phyloP scores from a whole-genome alignment of 352 stramenopile species.

The Aphanomyces astaci region DNA sequence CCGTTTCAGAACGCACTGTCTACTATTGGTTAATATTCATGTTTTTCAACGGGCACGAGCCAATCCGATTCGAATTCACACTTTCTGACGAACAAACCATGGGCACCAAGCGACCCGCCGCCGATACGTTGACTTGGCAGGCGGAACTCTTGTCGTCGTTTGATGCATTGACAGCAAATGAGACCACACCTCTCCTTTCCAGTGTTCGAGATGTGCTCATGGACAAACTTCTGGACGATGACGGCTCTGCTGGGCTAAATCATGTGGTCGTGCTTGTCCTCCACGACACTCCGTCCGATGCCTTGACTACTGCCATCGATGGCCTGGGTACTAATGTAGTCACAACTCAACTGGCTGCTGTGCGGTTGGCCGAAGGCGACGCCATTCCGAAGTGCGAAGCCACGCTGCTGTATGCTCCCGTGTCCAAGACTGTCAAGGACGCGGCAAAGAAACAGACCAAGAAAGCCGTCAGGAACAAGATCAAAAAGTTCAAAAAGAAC shows the following conservation, averaged over 20 bases:
- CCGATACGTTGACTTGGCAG: neutral
- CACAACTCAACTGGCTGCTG: conserved; percentile 24
- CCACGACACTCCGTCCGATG: neutral
- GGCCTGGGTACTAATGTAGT: neutral
- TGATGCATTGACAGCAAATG: neutral
- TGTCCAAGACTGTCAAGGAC: conserved; percentile 67
- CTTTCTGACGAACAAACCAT: too few relatives aligned
- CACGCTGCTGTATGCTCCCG: conserved; percentile 53
- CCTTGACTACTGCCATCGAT: neutral
- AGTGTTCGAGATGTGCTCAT: conserved; percentile 2
- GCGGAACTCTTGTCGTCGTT: neutral
- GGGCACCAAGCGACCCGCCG: neutral
- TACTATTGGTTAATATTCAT: neutral
- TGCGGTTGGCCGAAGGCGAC: conserved; percentile 58
- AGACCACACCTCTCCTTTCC: neutral
- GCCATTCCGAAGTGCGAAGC: conserved; percentile 68
- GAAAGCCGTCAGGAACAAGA: conserved; percentile 79
- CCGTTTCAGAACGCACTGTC: neutral
- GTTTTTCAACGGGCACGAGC: too few relatives aligned
- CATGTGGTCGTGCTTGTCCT: conserved; percentile 3
- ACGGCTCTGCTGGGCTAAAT: neutral
- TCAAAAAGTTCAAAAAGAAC: conserved; percentile 82
- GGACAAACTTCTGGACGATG: conserved; percentile 1
- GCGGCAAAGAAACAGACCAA: conserved; percentile 67
- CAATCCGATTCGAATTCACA: too few relatives aligned